These are phyloP conservation scores for Raphanus raphanistrum DNA, from an alignment of 345 rosid species.

Conservation along the genomic window DNA sequence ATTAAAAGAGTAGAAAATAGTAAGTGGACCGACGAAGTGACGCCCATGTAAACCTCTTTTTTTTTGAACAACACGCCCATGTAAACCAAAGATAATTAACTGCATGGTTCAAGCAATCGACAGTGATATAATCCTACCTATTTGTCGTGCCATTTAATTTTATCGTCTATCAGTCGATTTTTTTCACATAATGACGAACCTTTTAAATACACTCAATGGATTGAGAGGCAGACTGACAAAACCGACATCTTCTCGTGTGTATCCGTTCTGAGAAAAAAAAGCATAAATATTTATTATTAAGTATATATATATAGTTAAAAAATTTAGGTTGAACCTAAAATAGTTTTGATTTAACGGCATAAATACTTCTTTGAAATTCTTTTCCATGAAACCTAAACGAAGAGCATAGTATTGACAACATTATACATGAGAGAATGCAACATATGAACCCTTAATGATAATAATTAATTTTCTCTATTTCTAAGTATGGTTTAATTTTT, in stretches of 20 bases:
- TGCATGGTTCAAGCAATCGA: conserved; percentile 8
- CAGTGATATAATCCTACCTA: conserved; percentile 12
- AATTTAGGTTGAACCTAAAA: no score
- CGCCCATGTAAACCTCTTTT: neutral
- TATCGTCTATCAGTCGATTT: neutral
- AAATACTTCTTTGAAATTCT: no score
- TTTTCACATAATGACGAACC: conserved; percentile 20
- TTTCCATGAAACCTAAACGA: neutral
- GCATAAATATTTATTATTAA: neutral
- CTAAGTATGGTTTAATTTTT: no score
- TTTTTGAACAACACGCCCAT: neutral
- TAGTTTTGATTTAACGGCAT: no score
- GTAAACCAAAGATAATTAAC: neutral
- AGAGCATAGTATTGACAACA: neutral
- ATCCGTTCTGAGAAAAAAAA: neutral
- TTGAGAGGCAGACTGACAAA: neutral
- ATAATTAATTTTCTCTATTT: no score
- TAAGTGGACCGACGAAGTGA: neutral
- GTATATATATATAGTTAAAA: neutral
- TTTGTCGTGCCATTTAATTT: conserved; percentile 22
- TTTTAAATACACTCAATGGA: conserved; percentile 5
- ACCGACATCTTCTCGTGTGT: conserved; percentile 13
- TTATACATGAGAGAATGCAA: neutral
- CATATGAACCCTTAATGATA: neutral
- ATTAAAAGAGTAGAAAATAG: neutral